Conservation (phyloP, 2,329 filamentous ascomycete genomes). For the Fusarium incarnatum region DNA sequence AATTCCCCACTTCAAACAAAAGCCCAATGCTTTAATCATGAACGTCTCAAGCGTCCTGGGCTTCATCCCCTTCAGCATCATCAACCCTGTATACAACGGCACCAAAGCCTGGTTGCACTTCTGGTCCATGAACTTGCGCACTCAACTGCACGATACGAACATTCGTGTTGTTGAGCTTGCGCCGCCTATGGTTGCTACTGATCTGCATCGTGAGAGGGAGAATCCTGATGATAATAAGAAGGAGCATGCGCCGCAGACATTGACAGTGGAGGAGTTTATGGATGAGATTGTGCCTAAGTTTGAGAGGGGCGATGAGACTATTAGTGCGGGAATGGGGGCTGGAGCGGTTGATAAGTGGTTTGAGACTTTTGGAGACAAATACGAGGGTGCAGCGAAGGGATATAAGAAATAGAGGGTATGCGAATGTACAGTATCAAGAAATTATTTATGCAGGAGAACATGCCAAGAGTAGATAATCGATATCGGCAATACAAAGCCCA, state of each 20-base stretch:
- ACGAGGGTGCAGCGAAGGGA: conserved; percentile 20
- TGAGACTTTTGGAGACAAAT: conserved; percentile 50
- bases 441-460: rapidly evolving
- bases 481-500: no score
- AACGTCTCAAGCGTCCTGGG: conserved; percentile 67
- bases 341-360: conserved; percentile 59
- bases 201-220: conserved; percentile 65
- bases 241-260: conserved; percentile 55
- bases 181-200: conserved; percentile 65
- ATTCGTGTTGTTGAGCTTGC: conserved; percentile 66
- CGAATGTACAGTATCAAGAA: no score
- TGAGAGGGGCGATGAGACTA: conserved; percentile 61
- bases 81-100: conserved; percentile 70
- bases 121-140: conserved; percentile 66
- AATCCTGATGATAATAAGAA: conserved; percentile 71
- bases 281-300: conserved; percentile 58
- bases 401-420: background rate
- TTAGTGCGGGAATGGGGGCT: conserved; percentile 58
- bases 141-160: conserved; percentile 57
- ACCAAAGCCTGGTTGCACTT: conserved; percentile 70
- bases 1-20: conserved; percentile 61
- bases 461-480: rapidly evolving
- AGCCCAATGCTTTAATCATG: conserved; percentile 58
- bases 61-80: conserved; percentile 62
- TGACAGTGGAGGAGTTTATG: conserved; percentile 67